phyloP scores from a whole-genome alignment of 768 basidiomycete genomes.

The Tephrocybe sp. region DNA sequence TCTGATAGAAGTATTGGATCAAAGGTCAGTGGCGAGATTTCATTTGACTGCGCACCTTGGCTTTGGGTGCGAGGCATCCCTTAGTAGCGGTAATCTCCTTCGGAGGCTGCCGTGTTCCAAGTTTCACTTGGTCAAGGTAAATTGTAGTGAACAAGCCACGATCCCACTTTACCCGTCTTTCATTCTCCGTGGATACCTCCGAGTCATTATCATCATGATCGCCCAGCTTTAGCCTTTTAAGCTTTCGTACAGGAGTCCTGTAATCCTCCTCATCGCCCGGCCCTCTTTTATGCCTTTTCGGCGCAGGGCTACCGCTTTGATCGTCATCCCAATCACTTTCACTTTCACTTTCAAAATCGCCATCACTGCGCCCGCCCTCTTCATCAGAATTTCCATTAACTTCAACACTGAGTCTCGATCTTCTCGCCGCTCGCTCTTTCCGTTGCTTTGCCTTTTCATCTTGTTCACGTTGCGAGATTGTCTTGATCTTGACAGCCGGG shows the following conservation, averaged over 20 bases:
- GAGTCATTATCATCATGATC: slow-evolving; percentile 32
- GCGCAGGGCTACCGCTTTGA: slow-evolving; percentile 16
- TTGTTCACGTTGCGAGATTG: slow-evolving; percentile 62
- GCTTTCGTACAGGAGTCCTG: slow-evolving; percentile 53
- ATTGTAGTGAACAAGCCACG: slow-evolving; percentile 61
- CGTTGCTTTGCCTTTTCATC: slow-evolving; percentile 60
- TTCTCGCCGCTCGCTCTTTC: slow-evolving; percentile 58
- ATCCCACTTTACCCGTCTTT: slow-evolving; percentile 79
- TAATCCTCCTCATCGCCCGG: slow-evolving; percentile 86
- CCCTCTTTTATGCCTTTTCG: slow-evolving; percentile 53
- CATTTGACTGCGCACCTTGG: slow-evolving; percentile 52
- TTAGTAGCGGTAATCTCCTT: slow-evolving; percentile 46
- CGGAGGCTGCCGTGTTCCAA: slow-evolving; percentile 42
- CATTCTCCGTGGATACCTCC: slow-evolving; percentile 32
- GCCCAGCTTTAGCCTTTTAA: slow-evolving; percentile 39
- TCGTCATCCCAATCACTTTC: slow-evolving; percentile 24
- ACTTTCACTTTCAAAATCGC: slow-evolving; percentile 25
- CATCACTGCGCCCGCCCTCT: slow-evolving; percentile 30
- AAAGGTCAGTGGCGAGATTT: slow-evolving; percentile 2
- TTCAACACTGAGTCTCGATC: slow-evolving; percentile 49
- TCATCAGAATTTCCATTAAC: slow-evolving; percentile 18
- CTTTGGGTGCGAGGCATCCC: slow-evolving; percentile 66
- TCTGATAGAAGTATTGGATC: slow-evolving; percentile 34
- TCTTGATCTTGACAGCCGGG: slow-evolving; percentile 72
- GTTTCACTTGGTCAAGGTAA: slow-evolving; percentile 63